These are phyloP conservation scores for Asclepias syriaca DNA, from an alignment of 257 asterid genomes.

Conservation along the genomic window DNA sequence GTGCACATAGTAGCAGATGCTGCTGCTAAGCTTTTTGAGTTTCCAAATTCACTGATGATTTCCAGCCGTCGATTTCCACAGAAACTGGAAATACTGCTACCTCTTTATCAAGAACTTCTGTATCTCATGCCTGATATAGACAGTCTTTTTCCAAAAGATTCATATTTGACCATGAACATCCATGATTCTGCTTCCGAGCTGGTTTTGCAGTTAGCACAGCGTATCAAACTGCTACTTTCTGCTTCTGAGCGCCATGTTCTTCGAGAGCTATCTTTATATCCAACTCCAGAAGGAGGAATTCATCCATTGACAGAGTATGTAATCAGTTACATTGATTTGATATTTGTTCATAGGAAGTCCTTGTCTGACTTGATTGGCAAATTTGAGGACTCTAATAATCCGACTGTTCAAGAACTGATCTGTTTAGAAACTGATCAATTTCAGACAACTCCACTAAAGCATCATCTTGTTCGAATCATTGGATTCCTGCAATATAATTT, in stretches of 20 bases:
- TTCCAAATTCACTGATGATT: conserved; percentile 67
- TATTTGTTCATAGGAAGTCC: conserved; percentile 51
- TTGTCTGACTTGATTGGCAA: conserved; percentile 49
- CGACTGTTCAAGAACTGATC: conserved; percentile 7
- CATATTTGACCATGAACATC: conserved; percentile 46
- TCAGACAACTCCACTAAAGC: conserved; percentile 30
- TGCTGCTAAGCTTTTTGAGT: conserved; percentile 56
- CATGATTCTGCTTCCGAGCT: conserved; percentile 50
- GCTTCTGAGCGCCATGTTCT: conserved; percentile 72
- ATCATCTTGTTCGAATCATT: conserved; percentile 60
- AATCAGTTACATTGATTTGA: conserved; percentile 62
- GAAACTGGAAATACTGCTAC: conserved; percentile 32
- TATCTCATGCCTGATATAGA: not conserved
- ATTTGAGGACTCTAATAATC: conserved; percentile 27
- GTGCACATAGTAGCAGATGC: conserved; percentile 61
- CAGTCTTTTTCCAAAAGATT: conserved; percentile 8
- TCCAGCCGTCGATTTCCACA: conserved; percentile 54
- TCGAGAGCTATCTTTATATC: conserved; percentile 56
- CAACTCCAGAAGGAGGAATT: conserved; percentile 68
- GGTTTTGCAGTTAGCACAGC: conserved; percentile 58
- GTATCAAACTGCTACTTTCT: conserved; percentile 53
- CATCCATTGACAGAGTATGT: conserved; percentile 81
- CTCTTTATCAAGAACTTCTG: not conserved
- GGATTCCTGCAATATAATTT: conserved; percentile 57
- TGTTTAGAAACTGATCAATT: not conserved